phyloP scores from a whole-genome alignment of 371 early-diverging fungal genomes.

The Thermomucor indicae-seudaticae region DNA sequence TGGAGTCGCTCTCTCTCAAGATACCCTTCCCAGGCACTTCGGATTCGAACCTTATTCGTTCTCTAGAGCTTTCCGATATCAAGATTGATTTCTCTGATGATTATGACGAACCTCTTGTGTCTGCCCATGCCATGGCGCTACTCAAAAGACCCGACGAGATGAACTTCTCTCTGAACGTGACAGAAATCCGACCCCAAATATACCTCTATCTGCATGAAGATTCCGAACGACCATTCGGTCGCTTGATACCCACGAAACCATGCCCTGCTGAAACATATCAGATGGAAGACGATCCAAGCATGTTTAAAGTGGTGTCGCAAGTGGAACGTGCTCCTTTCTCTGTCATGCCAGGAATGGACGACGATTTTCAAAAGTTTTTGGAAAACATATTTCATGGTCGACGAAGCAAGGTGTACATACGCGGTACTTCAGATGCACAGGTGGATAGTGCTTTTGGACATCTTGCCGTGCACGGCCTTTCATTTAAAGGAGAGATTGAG shows the following conservation, averaged over 20 bases:
- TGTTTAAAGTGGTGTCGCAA: slow-evolving; percentile 20
- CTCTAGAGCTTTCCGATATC: slow-evolving; percentile 27
- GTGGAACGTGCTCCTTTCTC: slow-evolving; percentile 32
- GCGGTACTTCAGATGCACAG: slow-evolving; percentile 33
- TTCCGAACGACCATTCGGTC: slow-evolving; percentile 33
- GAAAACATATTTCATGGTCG: slow-evolving; percentile 11
- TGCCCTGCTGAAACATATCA: slow-evolving; percentile 31
- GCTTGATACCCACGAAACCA: slow-evolving; percentile 21
- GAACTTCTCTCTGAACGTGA: slow-evolving; percentile 38
- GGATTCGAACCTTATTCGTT: slow-evolving; percentile 35
- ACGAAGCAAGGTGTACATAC: slow-evolving; percentile 22
- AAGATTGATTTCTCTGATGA: slow-evolving; percentile 37
- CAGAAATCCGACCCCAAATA: slow-evolving; percentile 29
- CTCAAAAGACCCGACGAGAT: slow-evolving; percentile 39
- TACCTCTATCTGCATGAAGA: slow-evolving; percentile 25
- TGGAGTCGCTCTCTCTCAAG: slow-evolving; percentile 21
- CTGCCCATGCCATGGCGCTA: slow-evolving; percentile 30
- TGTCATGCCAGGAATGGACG: slow-evolving; percentile 34
- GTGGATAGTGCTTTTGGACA: slow-evolving; percentile 39
- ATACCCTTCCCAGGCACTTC: slow-evolving; percentile 45
- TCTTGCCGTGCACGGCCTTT: slow-evolving; percentile 28
- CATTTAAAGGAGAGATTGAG: slow-evolving; percentile 38
- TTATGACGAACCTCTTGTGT: slow-evolving; percentile 21
- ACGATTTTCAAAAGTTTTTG: slow-evolving; percentile 37
- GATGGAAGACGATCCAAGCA: slow-evolving; percentile 3